Evolutionary conservation across 176 grass and related monocot species (phyloP), one percentile per base, ranked within the genome.

Genomic region (Bolboschoenus planiculmis): DNA sequence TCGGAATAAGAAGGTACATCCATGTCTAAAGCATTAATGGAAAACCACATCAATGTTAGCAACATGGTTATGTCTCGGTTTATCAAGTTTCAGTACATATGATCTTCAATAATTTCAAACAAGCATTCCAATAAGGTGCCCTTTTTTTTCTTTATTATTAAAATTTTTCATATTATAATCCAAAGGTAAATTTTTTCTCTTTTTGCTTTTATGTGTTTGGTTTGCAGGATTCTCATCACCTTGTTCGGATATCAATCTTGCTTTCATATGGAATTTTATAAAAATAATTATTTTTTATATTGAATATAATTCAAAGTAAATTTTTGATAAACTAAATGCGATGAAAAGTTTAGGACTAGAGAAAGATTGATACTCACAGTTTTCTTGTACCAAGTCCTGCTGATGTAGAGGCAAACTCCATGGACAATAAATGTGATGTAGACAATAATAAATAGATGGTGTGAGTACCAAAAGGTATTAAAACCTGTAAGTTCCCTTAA

Each of bases 391-490:
- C 91, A 94, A 0, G 82, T 94, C 42, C 85, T 58, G 83, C 85
- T 94, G 84, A 97, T 91, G 90, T 97, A 97, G 81, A 97, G 94
- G 86, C 82, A 86, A 36, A 88, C 84, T 46, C 92, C 94, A 2
- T 97, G 92, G 47, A 94, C 88, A 34, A 94, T 53, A n/a, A 92
- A 85, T 4, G 88, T 84, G 5, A 80, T 27, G 63, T 94, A 97
- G 23, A 97, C 94, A 81, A 97, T 4, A 39, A 97, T 83, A 55
- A 97, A 97, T 20, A 97, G 90, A 84, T 97, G 94, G 80, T 97
- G 94, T 0, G 94, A 94, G 85, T 97, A 97, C 94, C 94, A 97
- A 60, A 97, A 97, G 55, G 89, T 90, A 82, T 97, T 97, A 89
- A 97, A 97, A 0, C 90, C 90, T 56, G 88, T 89, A 60, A 91